A percentile compares a stretch with the other conserved stretches of the same genome.
phyloP scores from a whole-genome alignment of 1,284 basidiomycete species.

The Rhizoctonia solani region DNA sequence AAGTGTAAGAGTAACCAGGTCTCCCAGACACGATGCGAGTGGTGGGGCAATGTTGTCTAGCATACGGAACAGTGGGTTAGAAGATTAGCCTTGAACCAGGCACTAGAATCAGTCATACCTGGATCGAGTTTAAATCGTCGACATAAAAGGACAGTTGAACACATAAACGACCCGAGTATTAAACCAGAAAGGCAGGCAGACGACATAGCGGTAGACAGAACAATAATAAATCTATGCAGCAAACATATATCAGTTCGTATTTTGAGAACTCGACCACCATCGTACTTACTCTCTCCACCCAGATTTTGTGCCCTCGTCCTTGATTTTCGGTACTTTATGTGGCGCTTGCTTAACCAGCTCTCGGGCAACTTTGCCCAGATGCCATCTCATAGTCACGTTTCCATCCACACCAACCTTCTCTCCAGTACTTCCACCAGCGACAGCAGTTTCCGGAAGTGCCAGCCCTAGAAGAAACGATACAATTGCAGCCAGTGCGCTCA shows the following conservation, averaged over 20 bases:
- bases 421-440: conserved; percentile 3
- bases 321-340: conserved; percentile 27
- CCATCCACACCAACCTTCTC: not conserved
- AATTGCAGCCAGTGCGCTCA: conserved; percentile 84
- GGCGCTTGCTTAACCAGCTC: conserved; percentile 2
- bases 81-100: not conserved
- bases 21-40: conserved; percentile 89
- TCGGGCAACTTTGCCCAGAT: conserved; percentile 1
- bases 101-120: conserved; percentile 53
- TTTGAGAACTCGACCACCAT: no score
- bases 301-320: conserved; percentile 46
- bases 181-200: conserved; percentile 81
- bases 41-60: conserved; percentile 96
- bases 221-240: conserved; percentile 70
- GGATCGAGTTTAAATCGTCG: conserved; percentile 79
- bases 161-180: conserved; percentile 92
- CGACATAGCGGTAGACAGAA: conserved; percentile 87
- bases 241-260: no score
- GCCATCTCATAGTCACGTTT: conserved; percentile 18
- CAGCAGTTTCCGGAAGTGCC: conserved; percentile 54
- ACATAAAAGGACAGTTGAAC: conserved; percentile 79
- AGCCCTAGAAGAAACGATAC: conserved; percentile 77
- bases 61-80: conserved; percentile 19
- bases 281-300: conserved; percentile 61
- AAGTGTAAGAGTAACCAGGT: conserved; percentile 86